Evolutionary conservation across 2,329 filamentous ascomycete genomes (phyloP).

Genomic region (Coniella vitis): DNA sequence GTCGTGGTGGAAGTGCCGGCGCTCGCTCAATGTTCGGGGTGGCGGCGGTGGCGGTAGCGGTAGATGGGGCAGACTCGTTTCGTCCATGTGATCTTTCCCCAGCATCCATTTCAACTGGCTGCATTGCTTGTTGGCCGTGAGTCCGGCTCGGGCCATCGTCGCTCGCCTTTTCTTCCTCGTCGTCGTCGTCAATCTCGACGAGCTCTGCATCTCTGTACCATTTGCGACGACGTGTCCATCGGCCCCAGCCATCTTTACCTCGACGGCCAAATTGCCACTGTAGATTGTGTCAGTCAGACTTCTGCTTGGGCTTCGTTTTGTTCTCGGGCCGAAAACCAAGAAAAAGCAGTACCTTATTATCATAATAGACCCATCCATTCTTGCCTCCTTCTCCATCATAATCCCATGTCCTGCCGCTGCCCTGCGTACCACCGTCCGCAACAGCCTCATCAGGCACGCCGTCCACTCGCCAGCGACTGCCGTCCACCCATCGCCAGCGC

Average conservation of each 20-base stretch:
- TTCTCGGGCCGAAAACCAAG: no score
- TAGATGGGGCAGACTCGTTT: constrained; percentile 18
- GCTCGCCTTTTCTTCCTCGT: constrained; percentile 26
- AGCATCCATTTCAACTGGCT: no score
- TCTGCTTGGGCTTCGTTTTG: not conserved
- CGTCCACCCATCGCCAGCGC: constrained; percentile 72
- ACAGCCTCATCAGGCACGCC: constrained; percentile 52
- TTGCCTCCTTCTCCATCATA: constrained; percentile 55
- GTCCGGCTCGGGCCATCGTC: no score
- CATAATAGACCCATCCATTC: constrained; percentile 93
- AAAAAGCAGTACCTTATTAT: constrained; percentile 67
- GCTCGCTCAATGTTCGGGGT: constrained; percentile 21
- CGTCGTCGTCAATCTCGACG: constrained; percentile 57
- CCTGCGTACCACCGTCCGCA: constrained; percentile 27
- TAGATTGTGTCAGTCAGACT: not conserved
- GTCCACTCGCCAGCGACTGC: constrained; percentile 81
- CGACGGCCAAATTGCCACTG: constrained; percentile 86
- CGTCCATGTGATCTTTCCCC: not conserved
- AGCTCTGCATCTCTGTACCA: constrained; percentile 97
- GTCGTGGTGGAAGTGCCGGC: constrained; percentile 11
- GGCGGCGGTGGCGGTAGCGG: not conserved
- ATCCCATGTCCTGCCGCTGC: constrained; percentile 29
- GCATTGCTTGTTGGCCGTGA: no score
- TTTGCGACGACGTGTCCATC: constrained; percentile 87
- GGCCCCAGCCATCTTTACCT: constrained; percentile 83